Evolutionary conservation across 257 asterid species (phyloP), one percentile per base, ranked within the genome.

Genomic region (Cordia subcordata): DNA sequence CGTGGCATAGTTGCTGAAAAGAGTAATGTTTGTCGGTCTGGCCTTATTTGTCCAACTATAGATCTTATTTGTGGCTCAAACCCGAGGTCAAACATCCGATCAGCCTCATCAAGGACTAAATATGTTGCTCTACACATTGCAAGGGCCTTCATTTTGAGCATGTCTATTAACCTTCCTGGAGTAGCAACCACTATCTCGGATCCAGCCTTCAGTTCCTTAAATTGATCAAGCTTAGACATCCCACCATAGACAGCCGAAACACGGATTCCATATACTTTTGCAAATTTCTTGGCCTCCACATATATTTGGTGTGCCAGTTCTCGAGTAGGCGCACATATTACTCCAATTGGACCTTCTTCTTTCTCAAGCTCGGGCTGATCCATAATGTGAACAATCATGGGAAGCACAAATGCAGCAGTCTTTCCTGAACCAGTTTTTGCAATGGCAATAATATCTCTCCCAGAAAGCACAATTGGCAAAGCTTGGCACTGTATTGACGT

Each of bases 351-450:
- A 8, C 96, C 96, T 85, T 86, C 96, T 74, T 84, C 99, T 75
- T 92, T 92, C 62, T 58, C 78, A 64, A 92, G 85, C 71, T 92
- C 96, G 47, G 94, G 96, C 69, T 92, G 99, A 79, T 92, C 99
- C 99, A 88, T 92, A 65, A 85, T 82, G 73, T 92, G 99, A 49
- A 70, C 92, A 68, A 92, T 74, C 99, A 92, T 81, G 18, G 99
- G 99, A 65, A 92, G 96, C 74, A 92, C 96, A 51, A 92, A 92
- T 4, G 99, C 75, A 58, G 95, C 99, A 38, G 99, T 92, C 81
- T 92, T 92, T 62, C 99, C 99, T 14, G 99, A 92, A 32, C 99
- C 99, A 46, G 99, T 92, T 80, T 92, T 92, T 55, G 99, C 99
- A 72, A 92, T 88, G 50, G 91, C 99, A 67, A 92, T 92, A 53